Evolutionary conservation across 2,329 filamentous ascomycete species (phyloP).

Genomic region (Fusarium veterinarium): DNA sequence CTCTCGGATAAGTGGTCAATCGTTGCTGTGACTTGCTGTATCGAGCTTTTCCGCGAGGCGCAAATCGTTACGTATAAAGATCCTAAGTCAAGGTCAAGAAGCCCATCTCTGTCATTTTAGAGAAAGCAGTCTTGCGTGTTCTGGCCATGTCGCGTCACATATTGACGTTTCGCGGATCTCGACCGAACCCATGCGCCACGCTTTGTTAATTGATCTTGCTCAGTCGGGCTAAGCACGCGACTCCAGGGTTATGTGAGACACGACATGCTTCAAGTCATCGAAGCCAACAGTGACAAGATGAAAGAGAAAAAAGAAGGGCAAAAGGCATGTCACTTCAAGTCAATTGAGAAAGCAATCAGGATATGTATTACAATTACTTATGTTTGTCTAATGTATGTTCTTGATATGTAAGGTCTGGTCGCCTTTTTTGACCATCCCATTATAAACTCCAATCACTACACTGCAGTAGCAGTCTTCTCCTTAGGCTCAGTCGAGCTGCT

Average conservation of each 20-base stretch:
- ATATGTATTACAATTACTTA: background rate
- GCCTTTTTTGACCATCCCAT: background rate
- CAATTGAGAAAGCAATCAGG: background rate
- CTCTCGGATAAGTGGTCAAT: background rate
- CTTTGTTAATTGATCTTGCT: no score
- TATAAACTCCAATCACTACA: background rate
- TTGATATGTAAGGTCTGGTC: background rate
- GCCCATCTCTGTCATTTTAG: background rate
- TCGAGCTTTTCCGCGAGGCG: background rate
- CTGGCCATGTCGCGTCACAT: no score
- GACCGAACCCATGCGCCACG: no score
- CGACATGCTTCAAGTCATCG: no score
- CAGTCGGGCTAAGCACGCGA: no score
- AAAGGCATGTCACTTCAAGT: accelerated
- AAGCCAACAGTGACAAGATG: no score
- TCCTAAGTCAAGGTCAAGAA: background rate
- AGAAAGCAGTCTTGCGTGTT: background rate
- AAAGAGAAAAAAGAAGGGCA: no score
- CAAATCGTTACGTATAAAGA: background rate
- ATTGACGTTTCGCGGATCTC: no score
- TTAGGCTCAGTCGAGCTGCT: background rate
- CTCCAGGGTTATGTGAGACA: no score
- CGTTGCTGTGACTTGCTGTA: background rate
- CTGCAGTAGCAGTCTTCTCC: background rate
- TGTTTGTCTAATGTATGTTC: background rate